Evolutionary conservation across 148 eudicot genomes (phyloP).

Genomic region (Nyssa sinensis): DNA sequence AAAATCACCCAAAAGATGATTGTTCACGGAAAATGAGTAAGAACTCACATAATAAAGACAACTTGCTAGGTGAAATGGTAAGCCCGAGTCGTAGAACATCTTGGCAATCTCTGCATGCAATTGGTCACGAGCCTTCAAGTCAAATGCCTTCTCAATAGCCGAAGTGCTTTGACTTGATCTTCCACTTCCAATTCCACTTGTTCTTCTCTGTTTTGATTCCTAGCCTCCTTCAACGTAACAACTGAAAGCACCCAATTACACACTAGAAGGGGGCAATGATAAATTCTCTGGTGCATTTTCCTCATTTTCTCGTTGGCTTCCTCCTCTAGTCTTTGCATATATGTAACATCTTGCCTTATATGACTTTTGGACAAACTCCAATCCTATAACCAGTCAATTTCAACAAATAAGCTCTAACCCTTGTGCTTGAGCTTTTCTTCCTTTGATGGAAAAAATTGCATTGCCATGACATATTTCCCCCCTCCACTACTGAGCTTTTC

Average conservation of each 20-base stretch:
- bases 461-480: not conserved
- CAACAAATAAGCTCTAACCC: not conserved
- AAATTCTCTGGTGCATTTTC: not conserved
- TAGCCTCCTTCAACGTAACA: not conserved
- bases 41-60: slow-evolving; percentile 18
- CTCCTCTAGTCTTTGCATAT: not conserved
- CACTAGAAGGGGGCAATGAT: not conserved
- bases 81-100: slow-evolving; percentile 9
- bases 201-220: not conserved
- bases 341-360: not conserved
- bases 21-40: slow-evolving; percentile 4
- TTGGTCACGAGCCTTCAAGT: not conserved
- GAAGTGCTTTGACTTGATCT: too few species aligned
- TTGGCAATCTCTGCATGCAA: slow-evolving; percentile 12
- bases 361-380: not conserved
- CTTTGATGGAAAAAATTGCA: not conserved
- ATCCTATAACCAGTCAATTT: not conserved
- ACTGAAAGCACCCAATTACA: not conserved
- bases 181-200: not conserved
- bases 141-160: not conserved
- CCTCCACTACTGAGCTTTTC: not conserved
- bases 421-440: not conserved
- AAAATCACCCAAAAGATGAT: slow-evolving; percentile 13
- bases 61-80: slow-evolving; percentile 25
- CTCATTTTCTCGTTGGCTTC: not conserved